Conservation (phyloP, 176 grass and related monocot species). For the Hordeum vulgare region DNA sequence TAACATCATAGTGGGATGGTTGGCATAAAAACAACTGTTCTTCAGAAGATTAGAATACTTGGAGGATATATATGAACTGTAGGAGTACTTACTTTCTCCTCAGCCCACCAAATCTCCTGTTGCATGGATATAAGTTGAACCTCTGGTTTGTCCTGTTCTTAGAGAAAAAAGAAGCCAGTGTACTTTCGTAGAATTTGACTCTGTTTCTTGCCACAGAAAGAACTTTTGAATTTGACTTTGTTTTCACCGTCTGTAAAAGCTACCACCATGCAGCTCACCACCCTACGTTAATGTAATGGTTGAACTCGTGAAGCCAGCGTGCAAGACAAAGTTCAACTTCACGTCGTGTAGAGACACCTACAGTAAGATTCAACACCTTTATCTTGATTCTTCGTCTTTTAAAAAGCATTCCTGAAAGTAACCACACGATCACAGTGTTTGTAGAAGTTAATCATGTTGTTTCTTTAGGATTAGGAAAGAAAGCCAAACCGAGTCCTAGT, state of each 20-base stretch:
- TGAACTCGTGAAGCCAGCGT: neutral
- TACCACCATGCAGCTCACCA: neutral
- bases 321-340: neutral
- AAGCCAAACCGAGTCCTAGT: no score
- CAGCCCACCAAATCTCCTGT: neutral
- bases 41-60: neutral
- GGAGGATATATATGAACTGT: neutral
- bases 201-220: neutral
- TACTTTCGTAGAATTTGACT: neutral
- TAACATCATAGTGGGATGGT: neutral
- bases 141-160: neutral
- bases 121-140: neutral
- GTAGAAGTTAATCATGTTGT: no score
- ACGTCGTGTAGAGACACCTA: neutral
- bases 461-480: no score
- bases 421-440: neutral
- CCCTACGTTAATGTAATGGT: slow-evolving; percentile 18
- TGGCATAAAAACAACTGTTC: neutral
- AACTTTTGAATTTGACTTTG: neutral
- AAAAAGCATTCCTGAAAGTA: neutral
- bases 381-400: neutral
- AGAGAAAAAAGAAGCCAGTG: neutral
- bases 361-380: neutral
- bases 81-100: neutral
- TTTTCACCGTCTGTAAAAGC: neutral